Percentiles rank a stretch among this genome's conserved stretches.
phyloP scores from a whole-genome alignment of 257 asterid species.

The Capsicum baccatum region DNA sequence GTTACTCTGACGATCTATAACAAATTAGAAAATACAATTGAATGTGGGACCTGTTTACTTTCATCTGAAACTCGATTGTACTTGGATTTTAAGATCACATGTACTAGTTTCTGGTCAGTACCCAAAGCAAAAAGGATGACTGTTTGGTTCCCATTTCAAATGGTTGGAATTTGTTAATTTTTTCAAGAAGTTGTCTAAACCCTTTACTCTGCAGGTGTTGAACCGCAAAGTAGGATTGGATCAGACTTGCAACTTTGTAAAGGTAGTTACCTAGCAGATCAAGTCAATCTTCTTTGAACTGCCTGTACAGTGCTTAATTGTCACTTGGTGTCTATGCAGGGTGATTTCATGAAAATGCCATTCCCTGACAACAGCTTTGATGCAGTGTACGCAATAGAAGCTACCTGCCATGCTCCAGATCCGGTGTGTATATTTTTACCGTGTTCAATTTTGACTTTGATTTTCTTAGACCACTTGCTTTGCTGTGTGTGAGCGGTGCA shows the following conservation, averaged over 20 bases:
- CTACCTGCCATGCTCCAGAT: constrained; percentile 99
- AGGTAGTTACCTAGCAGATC: constrained; percentile 55
- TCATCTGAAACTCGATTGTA: neutral
- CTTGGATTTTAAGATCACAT: constrained; percentile 2
- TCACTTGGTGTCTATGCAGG: constrained; percentile 53
- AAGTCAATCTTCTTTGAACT: neutral
- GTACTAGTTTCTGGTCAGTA: constrained; percentile 22
- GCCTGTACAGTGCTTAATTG: constrained; percentile 32
- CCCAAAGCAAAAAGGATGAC: neutral
- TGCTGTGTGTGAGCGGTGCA: constrained; percentile 98
- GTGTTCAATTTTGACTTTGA: neutral
- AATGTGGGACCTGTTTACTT: constrained; percentile 15
- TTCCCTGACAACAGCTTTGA: constrained; percentile 84
- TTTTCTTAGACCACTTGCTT: constrained; percentile 29
- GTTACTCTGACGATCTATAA: neutral
- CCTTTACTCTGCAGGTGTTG: constrained; percentile 51
- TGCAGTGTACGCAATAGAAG: constrained; percentile 97
- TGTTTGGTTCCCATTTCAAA: neutral
- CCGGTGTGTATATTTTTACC: constrained; percentile 51
- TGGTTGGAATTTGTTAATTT: neutral
- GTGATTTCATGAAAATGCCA: constrained; percentile 98
- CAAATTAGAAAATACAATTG: constrained; percentile 1
- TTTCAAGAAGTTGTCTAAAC: neutral
- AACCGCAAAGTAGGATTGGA: constrained; percentile 79
- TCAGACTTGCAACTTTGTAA: constrained; percentile 77